A percentile compares a stretch with the other conserved stretches of the same genome.
These are phyloP conservation scores for Rhizoctonia solani DNA, from an alignment of 1,284 basidiomycete genomes.

Conservation along the genomic window DNA sequence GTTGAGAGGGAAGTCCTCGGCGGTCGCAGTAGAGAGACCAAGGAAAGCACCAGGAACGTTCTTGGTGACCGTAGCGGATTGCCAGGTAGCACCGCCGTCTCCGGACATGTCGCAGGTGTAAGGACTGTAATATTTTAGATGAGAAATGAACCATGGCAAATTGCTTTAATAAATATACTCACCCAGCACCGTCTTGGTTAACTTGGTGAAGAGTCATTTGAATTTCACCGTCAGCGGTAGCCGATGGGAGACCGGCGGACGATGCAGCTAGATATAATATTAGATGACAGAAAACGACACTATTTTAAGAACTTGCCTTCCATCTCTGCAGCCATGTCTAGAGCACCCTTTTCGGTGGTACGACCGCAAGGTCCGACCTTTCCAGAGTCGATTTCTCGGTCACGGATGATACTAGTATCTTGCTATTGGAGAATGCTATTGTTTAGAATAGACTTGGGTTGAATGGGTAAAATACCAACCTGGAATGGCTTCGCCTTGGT, in stretches of 20 bases:
- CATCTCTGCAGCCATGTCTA: constrained; percentile 41
- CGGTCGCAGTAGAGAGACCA: constrained; percentile 39
- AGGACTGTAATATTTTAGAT: background rate
- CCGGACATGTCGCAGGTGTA: constrained; percentile 22
- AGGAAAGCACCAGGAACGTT: constrained; percentile 41
- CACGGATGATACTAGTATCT: constrained; percentile 42
- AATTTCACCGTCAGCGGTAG: constrained; percentile 9
- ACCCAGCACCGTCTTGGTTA: constrained; percentile 33
- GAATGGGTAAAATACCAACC: background rate
- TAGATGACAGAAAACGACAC: no score
- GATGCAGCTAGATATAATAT: constrained; percentile 13
- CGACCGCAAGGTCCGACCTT: constrained; percentile 41
- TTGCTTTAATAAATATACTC: background rate
- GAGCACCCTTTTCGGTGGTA: constrained; percentile 40
- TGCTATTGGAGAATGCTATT: constrained; percentile 25
- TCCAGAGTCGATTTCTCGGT: constrained; percentile 40
- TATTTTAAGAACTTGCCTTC: constrained; percentile 34
- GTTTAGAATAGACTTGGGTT: background rate
- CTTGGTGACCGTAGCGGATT: constrained; percentile 38
- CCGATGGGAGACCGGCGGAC: constrained; percentile 19
- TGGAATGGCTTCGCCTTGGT: constrained; percentile 40
- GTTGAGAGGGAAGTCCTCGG: constrained; percentile 41
- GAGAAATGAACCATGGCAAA: background rate
- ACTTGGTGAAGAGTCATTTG: constrained; percentile 32
- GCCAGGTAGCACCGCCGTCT: constrained; percentile 40